A percentile compares a stretch with the other conserved stretches of the same genome.
These are phyloP conservation scores for Ganoderma boninense DNA, from an alignment of 1,284 basidiomycete genomes.

Conservation along the genomic window DNA sequence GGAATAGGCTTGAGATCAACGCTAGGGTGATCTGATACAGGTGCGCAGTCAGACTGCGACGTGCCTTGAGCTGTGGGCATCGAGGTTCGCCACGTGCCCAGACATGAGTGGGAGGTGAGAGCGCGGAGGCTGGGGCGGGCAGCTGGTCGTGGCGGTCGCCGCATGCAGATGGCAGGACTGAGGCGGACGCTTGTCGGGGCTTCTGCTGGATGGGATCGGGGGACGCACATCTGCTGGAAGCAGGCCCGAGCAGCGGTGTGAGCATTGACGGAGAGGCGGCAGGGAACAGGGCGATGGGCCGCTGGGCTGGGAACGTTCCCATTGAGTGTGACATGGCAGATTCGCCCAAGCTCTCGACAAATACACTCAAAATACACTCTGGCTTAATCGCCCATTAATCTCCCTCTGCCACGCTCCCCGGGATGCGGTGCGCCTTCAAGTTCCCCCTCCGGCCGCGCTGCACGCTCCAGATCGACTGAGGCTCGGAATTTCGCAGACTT, in stretches of 20 bases:
- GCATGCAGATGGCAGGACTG: too few relatives aligned
- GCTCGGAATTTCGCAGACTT: slow-evolving; percentile 3
- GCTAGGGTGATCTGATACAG: slow-evolving; percentile 5
- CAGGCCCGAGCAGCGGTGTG: not conserved
- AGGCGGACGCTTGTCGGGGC: not conserved
- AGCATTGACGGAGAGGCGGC: slow-evolving; percentile 12
- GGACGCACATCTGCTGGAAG: slow-evolving; percentile 9
- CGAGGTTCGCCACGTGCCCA: slow-evolving; percentile 30
- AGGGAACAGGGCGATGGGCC: slow-evolving; percentile 23
- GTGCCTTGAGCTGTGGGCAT: slow-evolving; percentile 25
- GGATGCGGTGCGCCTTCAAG: slow-evolving; percentile 13
- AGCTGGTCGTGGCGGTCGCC: too few relatives aligned
- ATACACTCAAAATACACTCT: slow-evolving; percentile 4
- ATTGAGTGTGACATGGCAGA: slow-evolving; percentile 31
- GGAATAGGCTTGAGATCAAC: not conserved
- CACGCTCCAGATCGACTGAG: slow-evolving; percentile 4
- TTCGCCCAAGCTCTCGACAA: slow-evolving; percentile 25
- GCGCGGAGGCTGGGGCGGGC: not conserved
- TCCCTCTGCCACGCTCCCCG: slow-evolving; percentile 21
- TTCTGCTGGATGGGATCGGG: slow-evolving; percentile 11
- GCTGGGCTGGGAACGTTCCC: slow-evolving; percentile 32
- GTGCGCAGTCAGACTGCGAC: slow-evolving; percentile 24
- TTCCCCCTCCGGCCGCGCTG: slow-evolving; percentile 3
- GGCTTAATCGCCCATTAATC: not conserved
- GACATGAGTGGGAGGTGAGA: slow-evolving; percentile 19